Percentiles rank a stretch among this genome's conserved stretches.
These are phyloP conservation scores for Potentilla sterilis DNA, from an alignment of 306 rosid genomes.

Conservation along the genomic window DNA sequence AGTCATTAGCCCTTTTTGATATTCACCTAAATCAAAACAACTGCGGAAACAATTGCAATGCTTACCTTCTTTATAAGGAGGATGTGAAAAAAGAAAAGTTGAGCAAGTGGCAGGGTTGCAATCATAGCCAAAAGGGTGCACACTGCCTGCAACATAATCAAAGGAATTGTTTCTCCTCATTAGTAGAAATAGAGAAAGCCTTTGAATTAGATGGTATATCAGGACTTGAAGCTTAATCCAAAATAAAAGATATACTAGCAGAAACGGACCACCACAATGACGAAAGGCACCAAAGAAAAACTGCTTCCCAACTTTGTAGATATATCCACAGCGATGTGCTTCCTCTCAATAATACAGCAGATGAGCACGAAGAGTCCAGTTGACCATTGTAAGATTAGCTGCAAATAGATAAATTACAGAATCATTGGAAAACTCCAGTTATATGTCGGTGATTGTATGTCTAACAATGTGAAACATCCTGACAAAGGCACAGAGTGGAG, in stretches of 20 bases:
- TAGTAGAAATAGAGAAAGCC: background rate
- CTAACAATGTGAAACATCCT: constrained; percentile 13
- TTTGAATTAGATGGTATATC: constrained; percentile 1
- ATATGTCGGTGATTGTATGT: constrained; percentile 11
- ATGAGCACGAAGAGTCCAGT: constrained; percentile 89
- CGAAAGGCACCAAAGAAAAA: constrained; percentile 78
- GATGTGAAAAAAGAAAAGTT: constrained; percentile 92
- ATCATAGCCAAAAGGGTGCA: constrained; percentile 91
- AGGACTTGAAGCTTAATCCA: background rate
- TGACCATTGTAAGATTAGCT: constrained; percentile 98
- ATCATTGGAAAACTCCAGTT: constrained; percentile 3
- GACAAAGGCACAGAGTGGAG: constrained; percentile 23
- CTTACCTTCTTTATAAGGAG: constrained; percentile 91
- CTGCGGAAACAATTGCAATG: constrained; percentile 1
- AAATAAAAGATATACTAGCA: background rate
- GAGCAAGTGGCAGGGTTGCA: constrained; percentile 91
- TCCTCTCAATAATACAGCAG: constrained; percentile 83
- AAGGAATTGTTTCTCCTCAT: background rate
- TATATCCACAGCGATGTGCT: constrained; percentile 63
- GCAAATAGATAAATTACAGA: constrained; percentile 38
- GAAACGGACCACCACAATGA: constrained; percentile 80
- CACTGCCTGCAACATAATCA: constrained; percentile 50
- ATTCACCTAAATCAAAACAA: background rate
- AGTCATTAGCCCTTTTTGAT: background rate
- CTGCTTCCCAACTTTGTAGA: constrained; percentile 91